Base-by-base conservation (phyloP, 495 filamentous ascomycete genomes). In the Trichoderma gamsii region DNA sequence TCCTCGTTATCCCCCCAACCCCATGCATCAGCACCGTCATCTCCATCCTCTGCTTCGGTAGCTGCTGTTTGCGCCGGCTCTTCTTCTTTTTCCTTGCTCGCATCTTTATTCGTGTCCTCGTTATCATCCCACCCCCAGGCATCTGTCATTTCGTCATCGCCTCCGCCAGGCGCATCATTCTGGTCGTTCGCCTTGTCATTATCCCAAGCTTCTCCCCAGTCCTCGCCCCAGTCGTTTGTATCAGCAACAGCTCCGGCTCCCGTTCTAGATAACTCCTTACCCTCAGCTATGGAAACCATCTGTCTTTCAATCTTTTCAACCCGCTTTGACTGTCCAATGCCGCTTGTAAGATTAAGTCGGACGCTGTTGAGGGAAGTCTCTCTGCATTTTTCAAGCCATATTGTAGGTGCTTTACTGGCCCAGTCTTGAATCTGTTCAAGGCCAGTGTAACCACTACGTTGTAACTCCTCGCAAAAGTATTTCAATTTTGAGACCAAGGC, bases 261-360 rank as follows among this genome's bases (percentile, higher is more conserved):
- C 65, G 82, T 87, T 1, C 83, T 81, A 41, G 83, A 78, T 11
- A 92, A 73, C 29, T 84, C 81, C 44, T 87, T 75, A 25, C 80
- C 86, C 72, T 96, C 92, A 2, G 85, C 82, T 69, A 80, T 83
- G 2, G 87, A 86, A 1, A 98, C 79, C 69, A 88, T 85, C 72
- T 92, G 88, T 29, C 90, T 97, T 76, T 99, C 96, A 0, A 94
- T 81, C 66, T 90, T 86, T 73, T 97, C 92, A 2, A 94, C 92
- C 51, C 81, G 79, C 70, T 85, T 87, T 3, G 86, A 83, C 35
- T 80, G 76, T 41, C 86, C 84, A 49, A 92, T 79, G 8, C 89
- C 90, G 38, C 80, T 74, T 0, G 87, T 80, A 35, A 96, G 79
- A 29, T 90, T 84, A 65, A 81, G 85, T 63, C 93, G 86, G 7